phyloP scores from a whole-genome alignment of 352 stramenopile genomes.

The Phytophthora ramorum region DNA sequence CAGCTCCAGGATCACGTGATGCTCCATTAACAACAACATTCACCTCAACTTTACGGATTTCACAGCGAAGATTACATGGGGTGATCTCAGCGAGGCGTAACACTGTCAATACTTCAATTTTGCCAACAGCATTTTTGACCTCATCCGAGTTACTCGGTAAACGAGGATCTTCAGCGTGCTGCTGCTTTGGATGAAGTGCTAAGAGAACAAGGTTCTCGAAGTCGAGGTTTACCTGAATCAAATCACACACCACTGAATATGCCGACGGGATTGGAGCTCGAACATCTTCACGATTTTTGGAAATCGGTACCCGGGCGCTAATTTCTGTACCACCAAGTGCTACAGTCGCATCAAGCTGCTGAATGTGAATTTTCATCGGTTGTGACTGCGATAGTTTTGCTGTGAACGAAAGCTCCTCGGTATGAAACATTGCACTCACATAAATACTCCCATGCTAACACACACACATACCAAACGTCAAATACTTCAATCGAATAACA shows the following conservation, averaged over 20 bases:
- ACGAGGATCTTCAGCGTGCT: not conserved
- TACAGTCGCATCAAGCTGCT: conserved; percentile 9
- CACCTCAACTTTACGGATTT: conserved; percentile 26
- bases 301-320: conserved; percentile 34
- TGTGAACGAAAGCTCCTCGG: conserved; percentile 30
- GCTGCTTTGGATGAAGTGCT: conserved; percentile 12
- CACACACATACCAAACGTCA: conserved; percentile 8
- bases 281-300: conserved; percentile 11
- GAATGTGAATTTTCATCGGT: conserved; percentile 16
- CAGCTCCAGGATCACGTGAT: not conserved
- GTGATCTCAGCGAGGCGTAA: conserved; percentile 26
- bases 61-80: conserved; percentile 14
- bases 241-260: conserved; percentile 25
- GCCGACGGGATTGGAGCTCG: conserved; percentile 28
- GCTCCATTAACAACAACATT: conserved; percentile 19
- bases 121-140: not conserved
- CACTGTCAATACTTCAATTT: conserved; percentile 3
- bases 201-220: conserved; percentile 20
- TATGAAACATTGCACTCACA: conserved; percentile 30
- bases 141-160: not conserved
- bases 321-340: conserved; percentile 38
- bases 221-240: conserved; percentile 29
- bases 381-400: conserved; percentile 24
- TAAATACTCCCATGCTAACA: conserved; percentile 40
- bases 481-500: not conserved